A percentile compares a stretch with the other conserved stretches of the same genome.
phyloP scores from a whole-genome alignment of 2,329 filamentous ascomycete species.

The Colletotrichum sublineola region DNA sequence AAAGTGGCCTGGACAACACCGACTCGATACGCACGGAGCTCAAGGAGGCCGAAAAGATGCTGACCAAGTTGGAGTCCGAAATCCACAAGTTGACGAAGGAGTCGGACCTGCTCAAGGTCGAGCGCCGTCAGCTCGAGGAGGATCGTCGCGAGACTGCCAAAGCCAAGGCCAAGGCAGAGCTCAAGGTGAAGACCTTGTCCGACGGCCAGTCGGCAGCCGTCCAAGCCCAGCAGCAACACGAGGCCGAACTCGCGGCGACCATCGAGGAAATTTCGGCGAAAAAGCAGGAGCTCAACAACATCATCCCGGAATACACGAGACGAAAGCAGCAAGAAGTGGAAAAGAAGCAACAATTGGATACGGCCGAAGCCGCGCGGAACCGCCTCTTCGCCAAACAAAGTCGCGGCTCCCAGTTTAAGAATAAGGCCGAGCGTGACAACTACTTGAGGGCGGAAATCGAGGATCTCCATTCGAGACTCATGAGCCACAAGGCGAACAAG shows the following conservation, averaged over 20 bases:
- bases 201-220: constrained; percentile 86
- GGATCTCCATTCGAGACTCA: constrained; percentile 81
- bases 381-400: constrained; percentile 94
- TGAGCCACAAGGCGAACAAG: constrained; percentile 85
- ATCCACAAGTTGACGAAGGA: constrained; percentile 86
- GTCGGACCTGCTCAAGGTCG: constrained; percentile 85
- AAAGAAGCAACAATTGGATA: constrained; percentile 78
- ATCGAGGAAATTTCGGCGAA: constrained; percentile 80
- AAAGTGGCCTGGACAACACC: constrained; percentile 85
- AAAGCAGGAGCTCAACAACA: constrained; percentile 78
- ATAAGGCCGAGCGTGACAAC: constrained; percentile 87
- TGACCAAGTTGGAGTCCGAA: constrained; percentile 81
- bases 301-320: constrained; percentile 83
- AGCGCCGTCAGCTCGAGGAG: constrained; percentile 88
- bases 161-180: constrained; percentile 84
- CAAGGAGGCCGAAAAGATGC: constrained; percentile 81
- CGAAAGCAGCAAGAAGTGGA: constrained; percentile 80
- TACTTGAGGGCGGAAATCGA: constrained; percentile 86
- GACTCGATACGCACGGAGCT: constrained; percentile 85
- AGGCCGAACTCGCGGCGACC: constrained; percentile 78
- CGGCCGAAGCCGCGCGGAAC: constrained; percentile 80
- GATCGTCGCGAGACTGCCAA: constrained; percentile 88
- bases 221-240: constrained; percentile 77
- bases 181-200: constrained; percentile 84
- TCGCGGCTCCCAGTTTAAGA: constrained; percentile 87